Base-by-base conservation (phyloP, 148 eudicot genomes). In the Rhododendron griersonianum region DNA sequence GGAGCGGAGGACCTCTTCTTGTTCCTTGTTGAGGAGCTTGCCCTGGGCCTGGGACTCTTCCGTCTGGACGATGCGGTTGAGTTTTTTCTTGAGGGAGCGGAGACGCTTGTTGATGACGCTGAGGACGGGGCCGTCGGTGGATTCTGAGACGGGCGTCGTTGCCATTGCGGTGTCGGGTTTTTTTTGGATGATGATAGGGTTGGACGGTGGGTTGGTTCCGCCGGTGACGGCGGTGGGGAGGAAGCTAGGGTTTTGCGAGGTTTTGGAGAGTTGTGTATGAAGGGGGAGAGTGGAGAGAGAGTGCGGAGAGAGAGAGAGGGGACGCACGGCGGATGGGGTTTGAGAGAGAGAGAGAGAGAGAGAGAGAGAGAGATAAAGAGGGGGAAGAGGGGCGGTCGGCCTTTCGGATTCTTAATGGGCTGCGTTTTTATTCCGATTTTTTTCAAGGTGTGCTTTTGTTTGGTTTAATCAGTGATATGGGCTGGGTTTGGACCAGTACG, bases 51-150 rank as follows among this genome's bases (percentile, higher is more conserved):
- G 19, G 4, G 98, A 88, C 2, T 91, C 93, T 61, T 96, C 98
- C 93, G 92, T 90, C 83, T 94, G 98, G 19, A 82, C 0, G 59
- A 97, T 97, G 48, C 98, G 94, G 55, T 91, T 95, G 83, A 61
- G 90, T 65, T 97, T 97, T 86, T 97, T 97, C 79, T 92, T 92
- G 59, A 97, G 92, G 30, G 93, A 90, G 3, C 99, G 93, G 89
- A 97, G 85, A 83, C 99, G 98, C 59, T 97, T 97, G 89, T 84
- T 91, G 92, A 97, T 87, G 9, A 97, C 37, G 86, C 81, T 93
- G 4, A 97, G 92, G 78, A 94, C 95, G 9, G 99, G 99, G 8
- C 99, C 98, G 11, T 94, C 98, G 59, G 88, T 14, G 69, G 65
- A 76, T 28, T 85, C 87, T 1, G 89, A 81, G 37, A 86, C 89